Base-by-base conservation (phyloP, 129 eudicot species). In the Flaveria linearis region DNA sequence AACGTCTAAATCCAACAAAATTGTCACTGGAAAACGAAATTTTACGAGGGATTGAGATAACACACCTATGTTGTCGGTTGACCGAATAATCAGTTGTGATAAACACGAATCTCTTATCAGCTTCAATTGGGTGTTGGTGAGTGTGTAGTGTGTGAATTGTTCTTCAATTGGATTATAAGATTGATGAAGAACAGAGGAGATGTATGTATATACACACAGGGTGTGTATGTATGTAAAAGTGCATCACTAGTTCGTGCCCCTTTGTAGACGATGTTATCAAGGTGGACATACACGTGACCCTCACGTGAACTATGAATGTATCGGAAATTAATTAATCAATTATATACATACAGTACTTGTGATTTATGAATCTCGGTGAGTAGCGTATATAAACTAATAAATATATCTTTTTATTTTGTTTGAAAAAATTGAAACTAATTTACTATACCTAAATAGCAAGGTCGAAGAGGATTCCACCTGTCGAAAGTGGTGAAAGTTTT, bases 181-280 rank as follows among this genome's bases (percentile, higher is more conserved):
- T 49, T 33, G 76, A 30, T 52, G 9, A 25, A 15, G 33, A 12
- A 42, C 10, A 43, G 17, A 43, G 71, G 14, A 7, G 39, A 42
- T 3, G 28, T 4, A 72, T 53, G 53, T 52, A n/a, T 52, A 51
- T 18, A 52, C 63, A 50, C 9, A 68, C 10, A 18, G 3, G 9
- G 1, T 33, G 8, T 66, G 7, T 39, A 10, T 68, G 8, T 68
- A 45, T 69, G 20, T 7, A 69, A 25, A 46, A 5, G 39, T 47
- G 20, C 56, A 47, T 69, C 41, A 12, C 57, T 13, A 47, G 58
- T 73, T 73, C 22, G 28, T 72, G 25, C 26, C 78, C 69, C 53
- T 26, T 43, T 45, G 75, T 26, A 14, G 57, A 62, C 79, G 79
- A 62, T 75, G 60, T 46, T 46, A 18, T 43, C 79, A 30, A 75